phyloP scores from a whole-genome alignment of 371 early-diverging fungal genomes.

The Coemansia sp. region DNA sequence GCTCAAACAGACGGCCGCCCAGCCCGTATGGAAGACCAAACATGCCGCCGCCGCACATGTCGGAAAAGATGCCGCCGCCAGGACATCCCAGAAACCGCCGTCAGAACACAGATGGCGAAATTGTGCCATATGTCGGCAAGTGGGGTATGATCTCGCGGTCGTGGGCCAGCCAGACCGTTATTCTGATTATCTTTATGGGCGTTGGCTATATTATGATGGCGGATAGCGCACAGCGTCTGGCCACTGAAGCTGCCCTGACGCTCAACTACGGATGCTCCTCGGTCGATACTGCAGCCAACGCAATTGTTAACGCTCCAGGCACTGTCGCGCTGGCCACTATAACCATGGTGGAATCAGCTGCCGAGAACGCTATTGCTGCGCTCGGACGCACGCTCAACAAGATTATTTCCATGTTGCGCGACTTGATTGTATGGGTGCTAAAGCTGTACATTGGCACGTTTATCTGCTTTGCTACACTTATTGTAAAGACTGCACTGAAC shows the following conservation, averaged over 20 bases:
- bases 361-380: slow-evolving; percentile 15
- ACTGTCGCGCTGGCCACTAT: slow-evolving; percentile 20
- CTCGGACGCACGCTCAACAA: slow-evolving; percentile 15
- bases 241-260: neutral
- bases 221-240: slow-evolving; percentile 2
- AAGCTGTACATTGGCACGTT: slow-evolving; percentile 39
- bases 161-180: slow-evolving; percentile 41
- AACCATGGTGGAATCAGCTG: slow-evolving; percentile 11
- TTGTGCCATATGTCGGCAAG: slow-evolving; percentile 38
- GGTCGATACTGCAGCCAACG: slow-evolving; percentile 17
- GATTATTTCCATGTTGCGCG: slow-evolving; percentile 22
- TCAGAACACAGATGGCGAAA: neutral
- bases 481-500: slow-evolving; percentile 33
- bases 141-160: slow-evolving; percentile 34
- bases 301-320: slow-evolving; percentile 26
- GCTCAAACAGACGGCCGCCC: neutral
- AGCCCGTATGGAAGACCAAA: neutral
- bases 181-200: slow-evolving; percentile 32
- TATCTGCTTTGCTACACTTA: slow-evolving; percentile 46
- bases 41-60: neutral
- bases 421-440: slow-evolving; percentile 34
- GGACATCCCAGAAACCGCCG: neutral
- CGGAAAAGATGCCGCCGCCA: slow-evolving; percentile 5
- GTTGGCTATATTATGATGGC: slow-evolving; percentile 20
- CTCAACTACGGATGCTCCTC: slow-evolving; percentile 22